Base-by-base conservation (phyloP, 2,329 filamentous ascomycete species). In the Aspergillus puulaauensis region DNA sequence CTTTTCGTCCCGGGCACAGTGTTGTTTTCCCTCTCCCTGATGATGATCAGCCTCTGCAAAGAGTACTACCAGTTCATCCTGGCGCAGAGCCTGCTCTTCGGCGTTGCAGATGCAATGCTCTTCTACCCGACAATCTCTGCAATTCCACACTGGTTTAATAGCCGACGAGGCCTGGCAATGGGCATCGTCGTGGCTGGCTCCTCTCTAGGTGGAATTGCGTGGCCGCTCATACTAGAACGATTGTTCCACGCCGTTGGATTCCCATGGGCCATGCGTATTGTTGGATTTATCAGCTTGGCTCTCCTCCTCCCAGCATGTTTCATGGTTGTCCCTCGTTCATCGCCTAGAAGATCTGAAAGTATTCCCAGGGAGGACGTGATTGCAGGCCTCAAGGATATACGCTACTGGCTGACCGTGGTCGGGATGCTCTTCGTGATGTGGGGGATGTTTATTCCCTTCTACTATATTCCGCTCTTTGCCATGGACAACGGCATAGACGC, bases 21-120 rank as follows among this genome's bases (percentile, higher is more conserved):
- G 9, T 11, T 31, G 27, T 31, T 31, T 4, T 31, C 8, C 9
- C 8, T 31, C 9, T 31, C 27, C 2, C 27, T 88, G 9, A 87
- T 89, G 83, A 86, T 88, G 84, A 78, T 83, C 0, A 82, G 78
- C 5, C 70, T 88, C 56, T 86, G 77, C 51, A 80, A 74, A 0
- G 62, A 81, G 54, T 84, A 82, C 67, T 84, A 79, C 61, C 82
- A 84, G 24, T 79, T 83, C 63, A 70, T 84, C 14, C 65, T 74
- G 6, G 67, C 62, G 0, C 66, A 73, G 45, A 68, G 64, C 2
- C 41, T 68, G 12, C 44, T 67, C 6, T 50, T 59, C 15, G 66
- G 66, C 12, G 23, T 66, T 3, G 17, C 43, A 6, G 77, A 74
- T 61, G 77, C 76, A 0, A 67, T 83, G 3, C 62, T 82, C 3